Evolutionary conservation across 371 early-diverging fungal species (phyloP).

Genomic region (Mortierella sp.): DNA sequence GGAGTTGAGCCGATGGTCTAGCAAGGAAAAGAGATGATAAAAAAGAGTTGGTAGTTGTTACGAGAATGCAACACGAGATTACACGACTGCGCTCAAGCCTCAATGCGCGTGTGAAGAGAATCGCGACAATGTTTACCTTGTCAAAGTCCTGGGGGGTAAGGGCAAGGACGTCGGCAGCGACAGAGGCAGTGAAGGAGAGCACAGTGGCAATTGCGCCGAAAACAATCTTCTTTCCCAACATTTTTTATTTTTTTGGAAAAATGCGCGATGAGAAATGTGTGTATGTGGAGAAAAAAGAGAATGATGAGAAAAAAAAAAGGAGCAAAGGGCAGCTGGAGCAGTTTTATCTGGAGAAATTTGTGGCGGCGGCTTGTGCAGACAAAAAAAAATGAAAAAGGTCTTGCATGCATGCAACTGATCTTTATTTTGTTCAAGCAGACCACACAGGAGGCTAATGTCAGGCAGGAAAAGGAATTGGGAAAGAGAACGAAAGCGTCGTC

Average conservation of each 20-base stretch:
- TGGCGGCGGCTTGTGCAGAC: not conserved
- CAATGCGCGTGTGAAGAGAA: not conserved
- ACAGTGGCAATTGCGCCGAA: slow-evolving; percentile 50
- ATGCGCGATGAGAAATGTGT: not conserved
- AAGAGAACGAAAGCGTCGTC: not conserved
- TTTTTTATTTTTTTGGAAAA: not conserved
- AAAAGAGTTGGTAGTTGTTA: not conserved
- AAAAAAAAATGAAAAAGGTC: no score
- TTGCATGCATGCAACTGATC: not conserved
- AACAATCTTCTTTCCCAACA: slow-evolving; percentile 55
- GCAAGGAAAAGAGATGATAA: not conserved
- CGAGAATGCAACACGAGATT: no score
- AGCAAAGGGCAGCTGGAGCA: not conserved
- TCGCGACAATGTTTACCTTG: slow-evolving; percentile 18
- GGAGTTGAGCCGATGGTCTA: slow-evolving; percentile 51
- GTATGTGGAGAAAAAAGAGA: not conserved
- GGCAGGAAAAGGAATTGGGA: not conserved
- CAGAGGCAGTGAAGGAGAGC: slow-evolving; percentile 38
- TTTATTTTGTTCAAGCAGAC: not conserved
- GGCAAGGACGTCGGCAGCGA: slow-evolving; percentile 45
- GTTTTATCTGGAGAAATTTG: not conserved
- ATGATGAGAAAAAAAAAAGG: not conserved
- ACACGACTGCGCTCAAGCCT: not conserved
- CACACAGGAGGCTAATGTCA: not conserved
- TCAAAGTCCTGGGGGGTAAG: slow-evolving; percentile 52